Conservation (phyloP, 495 filamentous ascomycete genomes). For the Penicillium subrubescens region DNA sequence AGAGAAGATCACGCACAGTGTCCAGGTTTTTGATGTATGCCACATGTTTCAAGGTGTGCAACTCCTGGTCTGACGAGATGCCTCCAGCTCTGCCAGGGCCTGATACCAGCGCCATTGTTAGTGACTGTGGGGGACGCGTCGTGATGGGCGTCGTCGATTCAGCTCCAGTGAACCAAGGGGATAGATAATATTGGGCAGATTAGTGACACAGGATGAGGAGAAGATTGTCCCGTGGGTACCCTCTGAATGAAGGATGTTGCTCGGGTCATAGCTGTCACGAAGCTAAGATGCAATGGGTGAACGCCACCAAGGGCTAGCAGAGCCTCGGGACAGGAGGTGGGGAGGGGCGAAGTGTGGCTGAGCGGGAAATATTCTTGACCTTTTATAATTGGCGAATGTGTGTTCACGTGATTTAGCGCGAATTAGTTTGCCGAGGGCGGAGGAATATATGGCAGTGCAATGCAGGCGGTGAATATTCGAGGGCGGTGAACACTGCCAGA, state of each 20-base stretch:
- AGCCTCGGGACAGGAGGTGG: slow-evolving; percentile 15
- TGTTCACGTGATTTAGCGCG: slow-evolving; percentile 12
- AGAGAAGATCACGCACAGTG: slow-evolving; percentile 58
- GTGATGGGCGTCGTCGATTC: slow-evolving; percentile 13
- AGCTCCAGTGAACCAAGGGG: not conserved
- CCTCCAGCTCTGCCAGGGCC: slow-evolving; percentile 60
- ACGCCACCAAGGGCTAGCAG: slow-evolving; percentile 10
- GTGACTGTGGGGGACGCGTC: not conserved
- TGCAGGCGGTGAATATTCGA: no score
- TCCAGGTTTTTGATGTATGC: slow-evolving; percentile 93
- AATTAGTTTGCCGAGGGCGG: not conserved
- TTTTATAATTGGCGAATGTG: not conserved
- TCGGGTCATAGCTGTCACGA: slow-evolving; percentile 25
- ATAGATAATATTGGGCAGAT: slow-evolving; percentile 14
- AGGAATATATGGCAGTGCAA: no score
- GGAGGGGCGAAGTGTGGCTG: slow-evolving; percentile 15
- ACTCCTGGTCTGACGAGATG: slow-evolving; percentile 51
- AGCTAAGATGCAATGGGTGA: slow-evolving; percentile 21
- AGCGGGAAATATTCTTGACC: not conserved
- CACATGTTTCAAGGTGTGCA: slow-evolving; percentile 78
- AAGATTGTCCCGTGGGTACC: slow-evolving; percentile 11
- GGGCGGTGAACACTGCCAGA: no score
- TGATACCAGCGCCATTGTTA: slow-evolving; percentile 60
- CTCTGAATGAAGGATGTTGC: not conserved
- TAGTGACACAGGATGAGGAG: slow-evolving; percentile 12